Evolutionary conservation across 108 stramenopile species (phyloP), one percentile per base, ranked within the genome.

Genomic region (Skeletonema tropicum): DNA sequence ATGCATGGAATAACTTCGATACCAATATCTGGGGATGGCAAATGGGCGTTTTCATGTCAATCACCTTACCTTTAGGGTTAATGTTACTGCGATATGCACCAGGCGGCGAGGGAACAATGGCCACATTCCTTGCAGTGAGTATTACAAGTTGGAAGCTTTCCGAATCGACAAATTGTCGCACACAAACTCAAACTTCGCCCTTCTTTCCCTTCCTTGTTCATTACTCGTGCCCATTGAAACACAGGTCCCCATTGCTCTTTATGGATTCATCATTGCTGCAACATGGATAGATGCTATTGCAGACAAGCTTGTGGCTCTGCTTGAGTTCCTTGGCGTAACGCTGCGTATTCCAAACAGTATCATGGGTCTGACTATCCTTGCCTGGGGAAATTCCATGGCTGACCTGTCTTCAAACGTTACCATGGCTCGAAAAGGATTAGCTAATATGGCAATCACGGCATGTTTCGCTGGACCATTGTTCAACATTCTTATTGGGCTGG

Each of bases 391-490:
- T 74, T 85, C 83, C 6, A 71, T 86, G 57, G 91, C 91, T 9
- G 94, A 95, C 65, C 39, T 91, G 9, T 76, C 86, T 25, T 85
- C 92, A 19, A 92, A 95, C 57, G 65, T 91, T 0, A 88, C 91
- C 15, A 89, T 95, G 79, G 91, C 94, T 1, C 64, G 79, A 57
- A 87, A 88, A 61, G 92, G 94, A 2, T 60, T 85, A n/a, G 83
- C 82, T 21, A 86, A 88, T 66, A 88, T 88, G 87, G 84, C 87
- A 13, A 83, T 85, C 3, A 87, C 80, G 41, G 83, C 83, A 36
- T 90, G 89, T 49, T 93, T 89, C 68, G 93, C 87, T 5, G 92
- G 92, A 15, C 94, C 94, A 6, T 68, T 90, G 2, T 94, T 95
- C 88, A 95, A 95, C 67, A 70, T 95, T 36, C 76, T 82, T 21